phyloP scores from a whole-genome alignment of 352 stramenopile species.

The Phytopythium boreale region DNA sequence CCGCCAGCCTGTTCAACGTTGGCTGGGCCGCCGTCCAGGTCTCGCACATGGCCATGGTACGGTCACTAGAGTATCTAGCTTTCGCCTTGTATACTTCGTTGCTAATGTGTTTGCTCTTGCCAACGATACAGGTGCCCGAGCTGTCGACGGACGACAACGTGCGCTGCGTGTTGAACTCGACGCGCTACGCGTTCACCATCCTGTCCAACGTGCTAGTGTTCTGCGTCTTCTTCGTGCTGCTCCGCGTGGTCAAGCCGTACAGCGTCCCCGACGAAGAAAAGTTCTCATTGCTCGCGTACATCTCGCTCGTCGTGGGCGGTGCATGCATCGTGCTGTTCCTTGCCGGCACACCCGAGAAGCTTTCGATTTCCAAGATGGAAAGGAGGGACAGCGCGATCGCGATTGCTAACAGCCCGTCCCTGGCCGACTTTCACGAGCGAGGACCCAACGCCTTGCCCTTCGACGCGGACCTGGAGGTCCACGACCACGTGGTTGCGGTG shows the following conservation, averaged over 20 bases:
- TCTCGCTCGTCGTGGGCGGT: slow-evolving; percentile 62
- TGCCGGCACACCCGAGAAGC: slow-evolving; percentile 57
- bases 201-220: slow-evolving; percentile 87
- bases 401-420: slow-evolving; percentile 46
- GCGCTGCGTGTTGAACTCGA: slow-evolving; percentile 78
- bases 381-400: slow-evolving; percentile 17
- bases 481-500: slow-evolving; percentile 20
- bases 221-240: slow-evolving; percentile 68
- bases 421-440: slow-evolving; percentile 42
- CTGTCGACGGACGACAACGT: slow-evolving; percentile 76
- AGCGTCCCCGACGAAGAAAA: slow-evolving; percentile 68
- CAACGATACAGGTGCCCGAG: slow-evolving; percentile 48
- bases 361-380: slow-evolving; percentile 24
- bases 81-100: neutral
- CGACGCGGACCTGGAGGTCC: slow-evolving; percentile 44
- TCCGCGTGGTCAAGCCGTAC: slow-evolving; percentile 53
- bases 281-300: slow-evolving; percentile 76
- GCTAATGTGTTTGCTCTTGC: neutral
- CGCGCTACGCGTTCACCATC: slow-evolving; percentile 83
- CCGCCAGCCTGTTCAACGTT: slow-evolving; percentile 80
- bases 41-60: slow-evolving; percentile 83
- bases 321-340: slow-evolving; percentile 67
- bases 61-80: neutral
- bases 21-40: slow-evolving; percentile 84
- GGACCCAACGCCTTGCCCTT: slow-evolving; percentile 50